These are phyloP conservation scores for Boletus insuetus DNA, from an alignment of 768 basidiomycete genomes.

Conservation along the genomic window DNA sequence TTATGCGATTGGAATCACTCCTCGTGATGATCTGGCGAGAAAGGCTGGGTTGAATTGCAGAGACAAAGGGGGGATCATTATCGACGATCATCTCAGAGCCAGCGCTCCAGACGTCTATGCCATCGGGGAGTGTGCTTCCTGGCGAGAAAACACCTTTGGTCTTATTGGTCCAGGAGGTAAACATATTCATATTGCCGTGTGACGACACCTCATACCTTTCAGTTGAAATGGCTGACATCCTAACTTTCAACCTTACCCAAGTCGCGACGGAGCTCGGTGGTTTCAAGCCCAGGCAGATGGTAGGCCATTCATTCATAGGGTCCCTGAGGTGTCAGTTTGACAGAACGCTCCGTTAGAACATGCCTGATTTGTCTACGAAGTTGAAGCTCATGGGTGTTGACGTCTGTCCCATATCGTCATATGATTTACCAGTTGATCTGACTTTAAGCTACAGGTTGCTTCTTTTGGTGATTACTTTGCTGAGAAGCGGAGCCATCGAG, in stretches of 20 bases:
- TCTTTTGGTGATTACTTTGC: slow-evolving; percentile 75
- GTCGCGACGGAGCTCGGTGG: slow-evolving; percentile 40
- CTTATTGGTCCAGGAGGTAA: slow-evolving; percentile 67
- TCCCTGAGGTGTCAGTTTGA: background rate
- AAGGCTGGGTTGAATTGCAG: slow-evolving; percentile 49
- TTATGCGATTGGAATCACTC: slow-evolving; percentile 67
- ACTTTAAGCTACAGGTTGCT: slow-evolving; percentile 41
- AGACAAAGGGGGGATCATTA: slow-evolving; percentile 52
- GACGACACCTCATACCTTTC: background rate
- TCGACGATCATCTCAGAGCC: slow-evolving; percentile 56
- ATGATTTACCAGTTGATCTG: background rate
- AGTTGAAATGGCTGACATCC: slow-evolving; percentile 73
- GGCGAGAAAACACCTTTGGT: slow-evolving; percentile 67
- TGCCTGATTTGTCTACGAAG: slow-evolving; percentile 69
- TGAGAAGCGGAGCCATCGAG: slow-evolving; percentile 39
- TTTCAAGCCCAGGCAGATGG: slow-evolving; percentile 46
- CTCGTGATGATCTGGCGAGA: slow-evolving; percentile 65
- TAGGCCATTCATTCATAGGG: slow-evolving; percentile 7
- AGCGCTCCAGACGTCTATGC: slow-evolving; percentile 61
- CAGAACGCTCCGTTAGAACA: slow-evolving; percentile 34
- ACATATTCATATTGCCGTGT: too few relatives aligned
- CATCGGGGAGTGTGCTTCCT: slow-evolving; percentile 74
- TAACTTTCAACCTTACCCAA: slow-evolving; percentile 70
- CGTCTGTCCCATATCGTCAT: slow-evolving; percentile 28
- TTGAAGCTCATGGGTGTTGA: slow-evolving; percentile 58